Evolutionary conservation across 345 rosid species (phyloP).

Genomic region (Hibiscus mutabilis): DNA sequence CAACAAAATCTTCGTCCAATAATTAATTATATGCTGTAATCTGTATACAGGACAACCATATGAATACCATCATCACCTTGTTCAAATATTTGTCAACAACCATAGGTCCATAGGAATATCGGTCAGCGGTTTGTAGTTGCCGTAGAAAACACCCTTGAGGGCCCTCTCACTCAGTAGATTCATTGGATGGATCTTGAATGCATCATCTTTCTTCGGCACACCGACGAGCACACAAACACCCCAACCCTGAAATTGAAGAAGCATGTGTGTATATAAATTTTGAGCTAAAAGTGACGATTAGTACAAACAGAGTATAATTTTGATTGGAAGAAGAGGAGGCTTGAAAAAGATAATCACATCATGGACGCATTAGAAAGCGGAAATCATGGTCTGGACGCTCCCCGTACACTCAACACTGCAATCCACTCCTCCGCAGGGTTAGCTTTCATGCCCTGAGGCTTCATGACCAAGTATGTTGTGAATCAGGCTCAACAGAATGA

Average conservation of each 20-base stretch:
- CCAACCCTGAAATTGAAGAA: slow-evolving; percentile 44
- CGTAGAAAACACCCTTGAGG: slow-evolving; percentile 57
- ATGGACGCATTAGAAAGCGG: slow-evolving; percentile 86
- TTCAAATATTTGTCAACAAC: slow-evolving; percentile 56
- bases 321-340: no score
- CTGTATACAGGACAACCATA: no score
- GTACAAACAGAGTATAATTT: no score
- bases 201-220: slow-evolving; percentile 53
- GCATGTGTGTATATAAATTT: background rate
- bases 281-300: background rate
- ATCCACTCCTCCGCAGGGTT: slow-evolving; percentile 60
- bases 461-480: slow-evolving; percentile 52
- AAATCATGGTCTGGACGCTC: slow-evolving; percentile 63
- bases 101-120: slow-evolving; percentile 51
- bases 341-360: slow-evolving; percentile 24
- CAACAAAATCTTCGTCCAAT: no score
- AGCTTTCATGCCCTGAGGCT: slow-evolving; percentile 21
- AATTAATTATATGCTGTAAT: no score
- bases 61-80: slow-evolving; percentile 23
- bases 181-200: slow-evolving; percentile 53
- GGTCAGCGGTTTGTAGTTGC: slow-evolving; percentile 58
- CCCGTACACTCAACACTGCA: slow-evolving; percentile 78
- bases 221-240: slow-evolving; percentile 69
- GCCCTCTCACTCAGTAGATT: slow-evolving; percentile 56
- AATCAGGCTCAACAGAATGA: no score